These are phyloP conservation scores for Salix caprea DNA, from an alignment of 345 rosid genomes.

Conservation along the genomic window DNA sequence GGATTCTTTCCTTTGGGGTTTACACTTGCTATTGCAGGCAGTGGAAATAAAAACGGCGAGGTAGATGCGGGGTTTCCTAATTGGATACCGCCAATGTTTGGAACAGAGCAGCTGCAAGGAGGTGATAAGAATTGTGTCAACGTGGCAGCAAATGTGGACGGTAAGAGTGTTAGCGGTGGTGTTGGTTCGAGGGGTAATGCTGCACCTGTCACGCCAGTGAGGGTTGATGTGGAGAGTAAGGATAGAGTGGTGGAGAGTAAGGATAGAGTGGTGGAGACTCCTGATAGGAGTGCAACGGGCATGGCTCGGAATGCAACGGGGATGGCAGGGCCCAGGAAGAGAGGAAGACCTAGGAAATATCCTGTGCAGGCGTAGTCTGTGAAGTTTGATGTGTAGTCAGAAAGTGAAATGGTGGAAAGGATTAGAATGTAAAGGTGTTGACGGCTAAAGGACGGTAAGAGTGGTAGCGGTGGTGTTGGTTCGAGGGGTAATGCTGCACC, in stretches of 20 bases:
- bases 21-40: conserved; percentile 25
- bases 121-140: neutral
- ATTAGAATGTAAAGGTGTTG: neutral
- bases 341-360: conserved; percentile 84
- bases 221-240: conserved; percentile 3
- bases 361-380: neutral
- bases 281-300: conserved; percentile 10
- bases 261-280: conserved; percentile 17
- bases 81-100: conserved; percentile 25
- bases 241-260: conserved; percentile 17
- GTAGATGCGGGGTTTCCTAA: conserved; percentile 2
- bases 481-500: no score
- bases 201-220: neutral
- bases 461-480: no score
- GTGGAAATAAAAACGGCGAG: conserved; percentile 15
- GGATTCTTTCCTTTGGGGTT: conserved; percentile 80
- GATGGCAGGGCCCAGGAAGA: conserved; percentile 33
- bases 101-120: conserved; percentile 1
- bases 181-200: neutral
- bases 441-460: neutral
- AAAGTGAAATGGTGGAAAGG: neutral
- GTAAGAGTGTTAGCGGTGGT: neutral
- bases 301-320: neutral
- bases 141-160: neutral
- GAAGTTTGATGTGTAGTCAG: neutral